Evolutionary conservation across 2,329 filamentous ascomycete species (phyloP).

Genomic region (Pseudogymnoascus sp.): DNA sequence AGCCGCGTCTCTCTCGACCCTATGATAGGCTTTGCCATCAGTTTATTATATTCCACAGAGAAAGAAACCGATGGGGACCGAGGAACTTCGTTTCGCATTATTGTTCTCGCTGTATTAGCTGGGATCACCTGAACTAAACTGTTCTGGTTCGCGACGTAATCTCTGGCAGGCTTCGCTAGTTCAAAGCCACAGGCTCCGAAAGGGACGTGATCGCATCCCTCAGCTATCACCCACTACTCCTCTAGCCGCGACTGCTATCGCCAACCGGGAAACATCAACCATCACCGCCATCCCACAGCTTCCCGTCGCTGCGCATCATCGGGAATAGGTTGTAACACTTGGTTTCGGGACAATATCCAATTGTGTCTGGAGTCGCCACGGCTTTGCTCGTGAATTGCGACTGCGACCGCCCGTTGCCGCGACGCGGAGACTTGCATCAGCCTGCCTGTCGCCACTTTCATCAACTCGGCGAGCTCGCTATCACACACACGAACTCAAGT

Average conservation of each 20-base stretch:
- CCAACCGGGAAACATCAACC: constrained; percentile 8
- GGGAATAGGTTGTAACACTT: constrained; percentile 1
- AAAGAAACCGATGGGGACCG: constrained; percentile 7
- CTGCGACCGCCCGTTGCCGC: constrained; percentile 7
- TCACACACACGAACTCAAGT: constrained; percentile 6
- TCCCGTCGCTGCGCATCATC: constrained; percentile 5
- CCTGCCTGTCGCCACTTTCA: constrained; percentile 1
- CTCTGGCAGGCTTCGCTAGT: constrained; percentile 7
- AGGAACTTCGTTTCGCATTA: not conserved
- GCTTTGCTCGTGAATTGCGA: constrained; percentile 4
- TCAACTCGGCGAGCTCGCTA: constrained; percentile 10
- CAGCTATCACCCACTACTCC: constrained; percentile 8
- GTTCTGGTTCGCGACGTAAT: constrained; percentile 8
- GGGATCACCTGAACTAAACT: constrained; percentile 6
- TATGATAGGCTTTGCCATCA: constrained; percentile 8
- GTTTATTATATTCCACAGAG: constrained; percentile 1
- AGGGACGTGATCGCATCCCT: constrained; percentile 8
- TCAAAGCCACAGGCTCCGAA: constrained; percentile 7
- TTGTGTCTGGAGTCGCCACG: constrained; percentile 5
- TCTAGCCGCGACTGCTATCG: constrained; percentile 9
- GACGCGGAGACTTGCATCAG: constrained; percentile 10
- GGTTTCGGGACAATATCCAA: constrained; percentile 7
- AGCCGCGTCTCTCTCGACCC: not conserved
- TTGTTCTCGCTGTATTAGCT: constrained; percentile 8
- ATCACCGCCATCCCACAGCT: constrained; percentile 5